Conservation (phyloP, 2,329 filamentous ascomycete genomes). For the Chaetomium sp. region DNA sequence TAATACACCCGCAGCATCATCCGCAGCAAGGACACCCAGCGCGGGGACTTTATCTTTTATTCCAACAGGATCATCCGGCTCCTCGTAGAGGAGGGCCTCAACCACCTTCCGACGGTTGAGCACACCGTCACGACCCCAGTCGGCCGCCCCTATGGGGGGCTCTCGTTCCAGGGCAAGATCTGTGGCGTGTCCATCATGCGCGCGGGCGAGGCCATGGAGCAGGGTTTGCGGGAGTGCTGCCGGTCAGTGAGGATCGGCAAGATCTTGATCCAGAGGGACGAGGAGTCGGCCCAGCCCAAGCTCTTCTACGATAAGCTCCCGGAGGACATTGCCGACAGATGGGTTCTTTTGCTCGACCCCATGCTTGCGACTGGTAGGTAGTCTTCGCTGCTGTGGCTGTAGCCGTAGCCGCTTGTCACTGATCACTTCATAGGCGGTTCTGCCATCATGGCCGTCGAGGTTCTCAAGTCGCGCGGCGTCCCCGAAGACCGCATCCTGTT, state of each 20-base stretch:
- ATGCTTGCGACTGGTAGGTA: conserved; percentile 92
- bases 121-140: conserved; percentile 90
- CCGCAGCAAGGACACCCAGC: conserved; percentile 82
- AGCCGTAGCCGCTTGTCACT: conserved; percentile 7
- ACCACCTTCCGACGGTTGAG: conserved; percentile 89
- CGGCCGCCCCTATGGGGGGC: conserved; percentile 82
- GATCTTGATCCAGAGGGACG: conserved; percentile 95
- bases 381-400: too few species aligned
- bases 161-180: conserved; percentile 97
- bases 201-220: conserved; percentile 97
- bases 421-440: conserved; percentile 69
- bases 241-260: conserved; percentile 97
- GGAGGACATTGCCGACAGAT: conserved; percentile 86
- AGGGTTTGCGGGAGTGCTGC: conserved; percentile 93
- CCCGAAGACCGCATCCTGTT: conserved; percentile 95
- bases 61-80: conserved; percentile 97
- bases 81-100: conserved; percentile 93
- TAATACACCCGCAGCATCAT: conserved; percentile 71
- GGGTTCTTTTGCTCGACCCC: conserved; percentile 93
- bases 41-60: conserved; percentile 98
- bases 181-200: conserved; percentile 99
- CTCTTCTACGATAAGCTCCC: conserved; percentile 98
- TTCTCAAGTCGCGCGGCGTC: conserved; percentile 85
- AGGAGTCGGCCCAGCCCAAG: conserved; percentile 89
- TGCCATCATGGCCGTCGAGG: conserved; percentile 94